A percentile compares a stretch with the other conserved stretches of the same genome.
phyloP scores from a whole-genome alignment of 2,329 filamentous ascomycete species.

The Colletotrichum salicis region DNA sequence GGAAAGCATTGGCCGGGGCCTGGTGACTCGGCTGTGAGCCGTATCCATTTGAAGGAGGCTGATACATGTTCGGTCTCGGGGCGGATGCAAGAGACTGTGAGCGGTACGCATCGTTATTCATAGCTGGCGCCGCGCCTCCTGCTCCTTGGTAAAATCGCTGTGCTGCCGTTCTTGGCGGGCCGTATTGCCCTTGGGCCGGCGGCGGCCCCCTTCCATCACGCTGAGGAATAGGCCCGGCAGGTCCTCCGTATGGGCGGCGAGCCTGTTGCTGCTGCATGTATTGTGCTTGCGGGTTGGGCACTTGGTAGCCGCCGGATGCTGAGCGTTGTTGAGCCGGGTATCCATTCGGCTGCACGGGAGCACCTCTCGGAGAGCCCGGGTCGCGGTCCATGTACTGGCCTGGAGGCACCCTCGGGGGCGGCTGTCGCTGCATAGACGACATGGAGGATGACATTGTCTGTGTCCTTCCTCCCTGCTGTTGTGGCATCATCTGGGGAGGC shows the following conservation, averaged over 20 bases:
- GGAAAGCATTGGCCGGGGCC: slow-evolving; percentile 79
- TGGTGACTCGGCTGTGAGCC: slow-evolving; percentile 50
- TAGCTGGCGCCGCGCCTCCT: slow-evolving; percentile 71
- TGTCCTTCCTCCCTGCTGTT: slow-evolving; percentile 71
- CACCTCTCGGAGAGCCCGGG: slow-evolving; percentile 49
- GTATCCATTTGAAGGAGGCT: slow-evolving; percentile 69
- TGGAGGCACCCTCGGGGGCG: slow-evolving; percentile 66
- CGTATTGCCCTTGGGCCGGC: slow-evolving; percentile 43
- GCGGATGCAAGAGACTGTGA: slow-evolving; percentile 91
- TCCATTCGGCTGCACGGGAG: slow-evolving; percentile 43
- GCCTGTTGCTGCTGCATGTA: slow-evolving; percentile 59
- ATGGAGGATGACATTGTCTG: slow-evolving; percentile 76
- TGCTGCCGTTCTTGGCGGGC: slow-evolving; percentile 53
- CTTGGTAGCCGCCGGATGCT: slow-evolving; percentile 59
- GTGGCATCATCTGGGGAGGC: slow-evolving; percentile 62
- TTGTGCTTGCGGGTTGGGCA: slow-evolving; percentile 55
- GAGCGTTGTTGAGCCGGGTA: slow-evolving; percentile 59
- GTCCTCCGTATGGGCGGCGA: slow-evolving; percentile 57
- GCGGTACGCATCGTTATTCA: slow-evolving; percentile 87
- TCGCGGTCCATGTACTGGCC: slow-evolving; percentile 51
- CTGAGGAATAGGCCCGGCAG: slow-evolving; percentile 59
- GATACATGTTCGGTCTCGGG: slow-evolving; percentile 78
- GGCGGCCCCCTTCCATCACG: slow-evolving; percentile 66
- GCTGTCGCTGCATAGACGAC: slow-evolving; percentile 69
- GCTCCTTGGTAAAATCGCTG: slow-evolving; percentile 72